Percentiles rank a stretch among this genome's conserved stretches.
Evolutionary conservation across 2,329 filamentous ascomycete species (phyloP).

Genomic region (Myriosclerotinia duriaeana): DNA sequence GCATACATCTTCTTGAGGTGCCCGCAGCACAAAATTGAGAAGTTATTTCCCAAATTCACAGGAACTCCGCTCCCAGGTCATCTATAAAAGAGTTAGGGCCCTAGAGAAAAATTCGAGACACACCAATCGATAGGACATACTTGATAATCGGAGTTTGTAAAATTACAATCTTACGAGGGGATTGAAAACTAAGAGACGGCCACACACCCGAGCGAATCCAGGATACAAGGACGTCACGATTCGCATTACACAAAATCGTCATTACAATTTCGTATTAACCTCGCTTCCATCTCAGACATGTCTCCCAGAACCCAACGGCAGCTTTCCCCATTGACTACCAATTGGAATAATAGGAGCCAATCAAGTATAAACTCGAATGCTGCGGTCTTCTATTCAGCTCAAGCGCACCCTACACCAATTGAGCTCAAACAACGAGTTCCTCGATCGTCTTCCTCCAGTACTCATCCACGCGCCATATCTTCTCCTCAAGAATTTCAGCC

Average conservation of each 20-base stretch:
- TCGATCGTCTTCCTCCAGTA: slow-evolving; percentile 22
- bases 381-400: slow-evolving; percentile 38
- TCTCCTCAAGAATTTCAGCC: slow-evolving; percentile 24
- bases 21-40: slow-evolving; percentile 13
- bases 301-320: slow-evolving; percentile 27
- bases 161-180: slow-evolving; percentile 2
- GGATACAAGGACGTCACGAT: not conserved
- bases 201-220: not conserved
- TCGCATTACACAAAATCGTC: slow-evolving; percentile 9
- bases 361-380: slow-evolving; percentile 37
- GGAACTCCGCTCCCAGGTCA: not conserved
- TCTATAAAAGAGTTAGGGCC: slow-evolving; percentile 4
- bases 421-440: slow-evolving; percentile 30
- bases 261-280: slow-evolving; percentile 14
- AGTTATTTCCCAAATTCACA: slow-evolving; percentile 12
- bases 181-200: slow-evolving; percentile 3
- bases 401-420: slow-evolving; percentile 27
- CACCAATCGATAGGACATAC: not conserved
- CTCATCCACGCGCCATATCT: slow-evolving; percentile 12
- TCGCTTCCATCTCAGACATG: slow-evolving; percentile 27
- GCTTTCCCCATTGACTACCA: slow-evolving; percentile 29
- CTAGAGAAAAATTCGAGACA: not conserved
- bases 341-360: slow-evolving; percentile 34
- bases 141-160: not conserved
- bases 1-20: slow-evolving; percentile 10